Conservation (phyloP, 305 asterid species). For the Fraxinus ornus region DNA sequence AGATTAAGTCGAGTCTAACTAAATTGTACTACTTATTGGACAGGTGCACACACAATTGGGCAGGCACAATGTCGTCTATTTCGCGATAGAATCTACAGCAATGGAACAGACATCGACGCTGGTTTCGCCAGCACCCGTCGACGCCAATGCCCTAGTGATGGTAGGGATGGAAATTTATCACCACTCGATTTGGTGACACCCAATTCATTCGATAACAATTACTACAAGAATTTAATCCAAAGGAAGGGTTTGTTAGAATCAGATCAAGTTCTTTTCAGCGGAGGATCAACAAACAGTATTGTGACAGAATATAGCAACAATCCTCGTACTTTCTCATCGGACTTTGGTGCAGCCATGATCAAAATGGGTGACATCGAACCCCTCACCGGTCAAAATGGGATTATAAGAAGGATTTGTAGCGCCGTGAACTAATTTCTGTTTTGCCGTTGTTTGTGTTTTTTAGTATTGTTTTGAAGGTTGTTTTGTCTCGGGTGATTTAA, state of each 20-base stretch:
- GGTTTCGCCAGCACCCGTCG: slow-evolving; percentile 37
- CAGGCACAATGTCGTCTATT: slow-evolving; percentile 29
- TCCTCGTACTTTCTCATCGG: slow-evolving; percentile 16
- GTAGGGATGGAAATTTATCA: neutral
- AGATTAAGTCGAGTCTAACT: neutral
- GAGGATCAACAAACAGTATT: neutral
- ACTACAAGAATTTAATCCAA: neutral
- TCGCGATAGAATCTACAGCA: slow-evolving; percentile 31
- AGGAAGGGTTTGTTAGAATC: neutral
- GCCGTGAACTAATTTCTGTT: slow-evolving; percentile 19
- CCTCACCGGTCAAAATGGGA: slow-evolving; percentile 19
- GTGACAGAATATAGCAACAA: slow-evolving; percentile 16
- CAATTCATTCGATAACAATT: neutral
- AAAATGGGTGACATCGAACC: slow-evolving; percentile 38
- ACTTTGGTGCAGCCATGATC: slow-evolving; percentile 31
- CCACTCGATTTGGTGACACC: neutral
- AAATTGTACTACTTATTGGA: neutral
- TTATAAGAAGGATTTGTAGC: slow-evolving; percentile 24
- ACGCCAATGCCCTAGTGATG: slow-evolving; percentile 22
- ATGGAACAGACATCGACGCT: slow-evolving; percentile 34
- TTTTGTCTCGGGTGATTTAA: neutral
- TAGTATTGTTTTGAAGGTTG: neutral
- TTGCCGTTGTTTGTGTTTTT: neutral
- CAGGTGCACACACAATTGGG: slow-evolving; percentile 60
- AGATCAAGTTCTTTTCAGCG: neutral